These are phyloP conservation scores for Chlamydomonas schloesseri DNA, from an alignment of 139 green algal genomes.

Conservation along the genomic window DNA sequence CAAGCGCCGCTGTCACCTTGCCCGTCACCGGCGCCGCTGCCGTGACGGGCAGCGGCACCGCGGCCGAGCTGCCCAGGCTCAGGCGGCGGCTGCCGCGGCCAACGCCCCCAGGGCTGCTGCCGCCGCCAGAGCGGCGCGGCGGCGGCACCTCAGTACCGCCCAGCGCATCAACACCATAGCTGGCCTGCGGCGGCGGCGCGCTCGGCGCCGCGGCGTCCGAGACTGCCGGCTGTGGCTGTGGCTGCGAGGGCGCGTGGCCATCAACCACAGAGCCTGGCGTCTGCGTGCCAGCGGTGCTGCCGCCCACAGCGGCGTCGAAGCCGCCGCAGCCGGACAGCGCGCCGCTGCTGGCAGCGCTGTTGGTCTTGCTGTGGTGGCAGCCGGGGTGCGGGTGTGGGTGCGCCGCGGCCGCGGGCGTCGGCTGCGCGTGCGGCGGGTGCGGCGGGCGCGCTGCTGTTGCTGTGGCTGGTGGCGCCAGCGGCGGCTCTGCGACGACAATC, in stretches of 20 bases:
- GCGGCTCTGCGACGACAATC: too few species aligned
- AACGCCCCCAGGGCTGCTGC: too few species aligned
- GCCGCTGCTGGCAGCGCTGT: constrained; percentile 8
- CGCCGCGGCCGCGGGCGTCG: background rate
- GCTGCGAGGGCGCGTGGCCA: too few species aligned
- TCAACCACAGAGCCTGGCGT: too few species aligned
- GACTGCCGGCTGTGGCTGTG: too few species aligned
- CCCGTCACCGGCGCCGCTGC: too few species aligned
- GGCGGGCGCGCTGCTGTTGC: too few species aligned
- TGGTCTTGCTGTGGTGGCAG: constrained; percentile 28
- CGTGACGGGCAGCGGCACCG: too few species aligned
- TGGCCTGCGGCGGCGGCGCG: background rate
- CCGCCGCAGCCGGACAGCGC: background rate
- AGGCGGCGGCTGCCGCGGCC: too few species aligned
- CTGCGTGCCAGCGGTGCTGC: background rate
- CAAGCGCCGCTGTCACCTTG: too few species aligned
- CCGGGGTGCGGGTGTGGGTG: background rate
- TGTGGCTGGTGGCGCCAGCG: too few species aligned
- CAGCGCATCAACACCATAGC: background rate
- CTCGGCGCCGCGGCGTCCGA: background rate
- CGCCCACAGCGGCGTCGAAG: background rate
- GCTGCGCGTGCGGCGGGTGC: background rate
- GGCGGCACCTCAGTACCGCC: constrained; percentile 35
- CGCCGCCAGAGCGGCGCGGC: background rate
- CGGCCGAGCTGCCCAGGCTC: too few species aligned